Conservation (phyloP, 192 early-diverging fungal genomes). For the Kappamyces sp. region DNA sequence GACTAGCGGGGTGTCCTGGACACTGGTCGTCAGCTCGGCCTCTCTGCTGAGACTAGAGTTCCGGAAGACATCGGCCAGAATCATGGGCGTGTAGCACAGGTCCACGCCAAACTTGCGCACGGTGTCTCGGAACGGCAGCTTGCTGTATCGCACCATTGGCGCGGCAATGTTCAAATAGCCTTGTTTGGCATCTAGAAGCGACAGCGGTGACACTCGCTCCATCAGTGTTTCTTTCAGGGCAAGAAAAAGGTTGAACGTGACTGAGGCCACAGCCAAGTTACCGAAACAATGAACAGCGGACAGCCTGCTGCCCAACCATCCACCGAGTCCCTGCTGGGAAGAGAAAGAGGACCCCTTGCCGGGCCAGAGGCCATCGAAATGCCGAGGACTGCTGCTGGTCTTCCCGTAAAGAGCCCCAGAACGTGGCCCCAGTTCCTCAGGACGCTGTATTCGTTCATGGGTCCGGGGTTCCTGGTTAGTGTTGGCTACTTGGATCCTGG, state of each 20-base stretch:
- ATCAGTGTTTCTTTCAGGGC: too few species aligned
- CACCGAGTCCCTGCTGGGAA: too few species aligned
- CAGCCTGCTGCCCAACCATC: too few species aligned
- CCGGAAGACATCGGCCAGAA: slow-evolving; percentile 86
- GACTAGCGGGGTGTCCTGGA: slow-evolving; percentile 76
- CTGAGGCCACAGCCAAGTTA: too few species aligned
- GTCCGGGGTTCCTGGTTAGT: slow-evolving; percentile 47
- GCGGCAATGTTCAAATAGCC: slow-evolving; percentile 76
- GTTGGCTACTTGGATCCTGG: slow-evolving; percentile 76
- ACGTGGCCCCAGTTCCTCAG: background rate
- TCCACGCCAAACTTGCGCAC: slow-evolving; percentile 82
- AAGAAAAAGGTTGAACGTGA: too few species aligned
- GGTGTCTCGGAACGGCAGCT: slow-evolving; percentile 83
- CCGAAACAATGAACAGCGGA: too few species aligned
- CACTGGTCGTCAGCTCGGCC: slow-evolving; percentile 76
- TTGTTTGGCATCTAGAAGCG: background rate
- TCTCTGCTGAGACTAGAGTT: slow-evolving; percentile 73
- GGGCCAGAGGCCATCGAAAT: too few species aligned
- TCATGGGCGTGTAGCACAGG: slow-evolving; percentile 94
- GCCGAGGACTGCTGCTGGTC: too few species aligned
- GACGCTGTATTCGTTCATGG: slow-evolving; percentile 32
- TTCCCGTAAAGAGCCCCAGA: background rate
- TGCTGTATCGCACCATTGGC: slow-evolving; percentile 97
- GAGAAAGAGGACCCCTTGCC: too few species aligned
- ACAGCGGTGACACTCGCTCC: too few species aligned